Base-by-base conservation (phyloP, 768 basidiomycete genomes). In the Suillus subaureus region DNA sequence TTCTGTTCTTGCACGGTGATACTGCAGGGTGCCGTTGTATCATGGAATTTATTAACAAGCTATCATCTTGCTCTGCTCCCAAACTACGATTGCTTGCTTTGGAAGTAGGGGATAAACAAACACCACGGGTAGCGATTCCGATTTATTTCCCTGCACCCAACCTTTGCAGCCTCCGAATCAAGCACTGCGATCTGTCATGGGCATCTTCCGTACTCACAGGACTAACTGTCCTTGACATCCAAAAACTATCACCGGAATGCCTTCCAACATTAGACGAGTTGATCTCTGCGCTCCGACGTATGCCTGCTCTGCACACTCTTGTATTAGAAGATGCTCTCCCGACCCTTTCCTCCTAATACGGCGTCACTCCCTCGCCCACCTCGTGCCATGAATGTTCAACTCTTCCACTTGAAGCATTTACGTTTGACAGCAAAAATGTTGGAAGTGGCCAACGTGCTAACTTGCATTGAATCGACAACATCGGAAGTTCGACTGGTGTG, bases 161-260 rank as follows among this genome's bases (percentile, higher is more conserved):
- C 40, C 74, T 84, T 31, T 76, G 75, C 57, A 69, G 68, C n/a
- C 67, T 84, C 21, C 76, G 80, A 64, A 68, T 85, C 1, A 71
- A 64, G 15, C 70, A 74, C 33, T 79, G 80, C 62, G 71, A 73
- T 47, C 69, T 82, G 51, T 68, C 74, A 8, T 80, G 81, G 79
- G 71, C 76, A 28, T 80, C 78, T 3, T 67, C 75, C 2, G 65
- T 80, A 15, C 70, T 84, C 28, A 63, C 63, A 54, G 73, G 74
- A 61, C 75, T 85, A 7, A 78, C 75, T n/a, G 71, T 75, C 61
- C 73, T 84, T 39, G 77, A 75, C 47, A 68, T 84, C 15, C 69
- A 76, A 45, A 65, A 78, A 66, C 66, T 79, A 9, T 64, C 73
- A 26, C 15, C 39, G 5, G 56, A 69, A 12, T 66, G 71, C 31